These are phyloP conservation scores for Harrya chromipes DNA, from an alignment of 768 basidiomycete species.

Conservation along the genomic window DNA sequence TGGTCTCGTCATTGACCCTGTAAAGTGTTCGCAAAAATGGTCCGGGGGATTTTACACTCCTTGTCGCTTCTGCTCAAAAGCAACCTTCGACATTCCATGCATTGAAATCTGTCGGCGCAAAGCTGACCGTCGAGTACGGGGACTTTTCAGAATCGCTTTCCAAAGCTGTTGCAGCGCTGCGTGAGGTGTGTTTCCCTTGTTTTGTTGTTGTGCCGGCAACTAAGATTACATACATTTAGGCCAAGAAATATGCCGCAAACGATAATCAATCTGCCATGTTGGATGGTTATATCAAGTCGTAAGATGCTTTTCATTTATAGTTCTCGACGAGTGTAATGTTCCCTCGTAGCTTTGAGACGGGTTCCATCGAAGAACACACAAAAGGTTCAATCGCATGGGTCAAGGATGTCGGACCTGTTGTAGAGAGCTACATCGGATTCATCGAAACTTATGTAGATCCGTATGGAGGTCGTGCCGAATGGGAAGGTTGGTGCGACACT, in stretches of 20 bases:
- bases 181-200: constrained; percentile 43
- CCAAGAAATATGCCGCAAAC: constrained; percentile 70
- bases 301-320: constrained; percentile 16
- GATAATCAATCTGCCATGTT: constrained; percentile 73
- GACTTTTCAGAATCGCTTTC: constrained; percentile 62
- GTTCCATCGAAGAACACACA: constrained; percentile 78
- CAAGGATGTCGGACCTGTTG: constrained; percentile 80
- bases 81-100: constrained; percentile 42
- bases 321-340: not conserved
- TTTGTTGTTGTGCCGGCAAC: not conserved
- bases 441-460: constrained; percentile 88
- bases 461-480: constrained; percentile 87
- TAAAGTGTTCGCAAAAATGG: constrained; percentile 69
- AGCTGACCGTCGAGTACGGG: constrained; percentile 67
- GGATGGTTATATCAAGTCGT: constrained; percentile 77
- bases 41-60: constrained; percentile 58
- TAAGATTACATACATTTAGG: constrained; percentile 38
- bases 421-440: constrained; percentile 87
- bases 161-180: constrained; percentile 53
- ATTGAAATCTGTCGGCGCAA: constrained; percentile 44
- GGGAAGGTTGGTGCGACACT: constrained; percentile 61
- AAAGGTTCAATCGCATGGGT: constrained; percentile 80
- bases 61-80: constrained; percentile 66
- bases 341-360: constrained; percentile 56
- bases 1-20: not conserved